Base-by-base conservation (phyloP, 2,329 filamentous ascomycete species). In the Colletotrichum liriopes region DNA sequence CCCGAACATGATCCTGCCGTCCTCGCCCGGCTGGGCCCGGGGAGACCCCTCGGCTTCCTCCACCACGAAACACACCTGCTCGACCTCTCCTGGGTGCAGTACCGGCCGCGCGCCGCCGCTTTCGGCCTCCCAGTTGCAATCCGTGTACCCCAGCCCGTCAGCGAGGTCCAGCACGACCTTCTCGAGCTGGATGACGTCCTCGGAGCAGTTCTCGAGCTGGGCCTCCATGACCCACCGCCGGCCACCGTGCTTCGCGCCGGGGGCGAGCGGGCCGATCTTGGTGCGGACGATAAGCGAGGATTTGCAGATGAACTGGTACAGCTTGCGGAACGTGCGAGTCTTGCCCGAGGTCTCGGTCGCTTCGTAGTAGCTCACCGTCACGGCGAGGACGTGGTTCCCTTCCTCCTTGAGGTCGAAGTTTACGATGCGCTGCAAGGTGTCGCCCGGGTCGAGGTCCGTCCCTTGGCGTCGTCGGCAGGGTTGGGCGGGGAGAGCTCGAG, bases 261-360 rank as follows among this genome's bases (percentile, higher is more conserved):
- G 41, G 83, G 87, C 79, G 67, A 94, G 79, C 63, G 91, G 87
- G 4, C 93, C 93, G 3, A 94, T 90, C 81, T 98, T 99, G 0
- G 96, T 98, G 74, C 96, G 88, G 71, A 99, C 96, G 74, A 95
- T 94, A 76, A 99, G 86, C 72, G 95, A 93, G 49, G 94, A 91
- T 84, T 97, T 96, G 79, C 95, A 96, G 67, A 97, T 92, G 79
- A 99, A 99, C 81, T 98, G 96, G 82, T 98, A 99, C 72, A 99
- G 85, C 84, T 98, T 98, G 75, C 96, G 88, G 80, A 98, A 98
- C 12, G 94, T 97, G 72, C 96, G 87, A 47, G 93, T 92, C 61
- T 94, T 89, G 3, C 90, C 90, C 74, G 88, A 89, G 23, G 89
- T 91, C 76, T 93, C 86, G n/a, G 88, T 89, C 0, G 93, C 95